phyloP scores from a whole-genome alignment of 2,329 filamentous ascomycete genomes.

The Neospermospora avenae region DNA sequence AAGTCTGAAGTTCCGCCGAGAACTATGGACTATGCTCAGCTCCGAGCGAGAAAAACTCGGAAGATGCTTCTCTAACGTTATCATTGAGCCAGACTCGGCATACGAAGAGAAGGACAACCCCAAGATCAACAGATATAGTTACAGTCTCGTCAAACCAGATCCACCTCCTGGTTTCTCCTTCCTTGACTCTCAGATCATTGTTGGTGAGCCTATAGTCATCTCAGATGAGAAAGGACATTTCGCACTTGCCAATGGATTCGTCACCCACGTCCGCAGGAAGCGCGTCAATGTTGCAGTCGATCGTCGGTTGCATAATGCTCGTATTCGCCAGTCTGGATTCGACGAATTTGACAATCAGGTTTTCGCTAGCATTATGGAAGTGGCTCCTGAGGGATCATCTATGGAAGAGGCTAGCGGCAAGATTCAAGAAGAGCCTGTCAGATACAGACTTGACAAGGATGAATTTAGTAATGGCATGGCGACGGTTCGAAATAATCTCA shows the following conservation, averaged over 20 bases:
- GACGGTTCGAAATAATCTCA: conserved; percentile 86
- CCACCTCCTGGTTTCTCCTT: conserved; percentile 70
- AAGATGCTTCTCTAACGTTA: conserved; percentile 83
- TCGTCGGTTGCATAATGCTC: conserved; percentile 80
- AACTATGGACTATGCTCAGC: conserved; percentile 96
- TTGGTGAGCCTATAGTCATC: conserved; percentile 92
- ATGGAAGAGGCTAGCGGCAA: conserved; percentile 50
- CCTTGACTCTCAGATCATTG: conserved; percentile 79
- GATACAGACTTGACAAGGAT: conserved; percentile 91
- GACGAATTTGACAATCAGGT: conserved; percentile 74
- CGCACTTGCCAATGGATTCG: conserved; percentile 87
- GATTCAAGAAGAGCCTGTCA: conserved; percentile 52
- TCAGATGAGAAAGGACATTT: conserved; percentile 96
- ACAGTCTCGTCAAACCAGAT: conserved; percentile 75
- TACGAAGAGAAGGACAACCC: conserved; percentile 65
- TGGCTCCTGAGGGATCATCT: conserved; percentile 55
- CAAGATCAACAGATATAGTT: conserved; percentile 89
- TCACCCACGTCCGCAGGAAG: conserved; percentile 70
- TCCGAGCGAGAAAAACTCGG: conserved; percentile 82
- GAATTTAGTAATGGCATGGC: conserved; percentile 99
- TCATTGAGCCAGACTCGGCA: conserved; percentile 75
- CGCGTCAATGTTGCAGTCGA: conserved; percentile 88
- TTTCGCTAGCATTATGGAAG: conserved; percentile 90
- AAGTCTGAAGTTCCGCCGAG: conserved; percentile 78
- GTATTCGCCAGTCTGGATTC: conserved; percentile 73